Conservation (phyloP, 768 basidiomycete species). For the Psilocybe tampanensis region DNA sequence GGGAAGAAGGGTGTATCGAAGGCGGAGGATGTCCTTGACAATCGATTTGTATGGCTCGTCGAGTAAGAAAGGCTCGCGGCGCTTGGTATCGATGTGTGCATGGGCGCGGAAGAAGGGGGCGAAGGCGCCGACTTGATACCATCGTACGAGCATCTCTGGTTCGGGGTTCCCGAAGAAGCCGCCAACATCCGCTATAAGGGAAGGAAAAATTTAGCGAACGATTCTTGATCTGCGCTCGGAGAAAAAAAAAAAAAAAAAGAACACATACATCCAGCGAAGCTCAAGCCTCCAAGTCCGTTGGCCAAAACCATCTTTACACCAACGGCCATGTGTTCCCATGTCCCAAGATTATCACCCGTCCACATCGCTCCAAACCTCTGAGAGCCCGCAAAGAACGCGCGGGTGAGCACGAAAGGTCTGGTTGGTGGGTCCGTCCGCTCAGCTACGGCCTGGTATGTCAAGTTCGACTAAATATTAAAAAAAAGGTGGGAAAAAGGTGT, state of each 20-base stretch:
- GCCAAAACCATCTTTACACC: slow-evolving; percentile 93
- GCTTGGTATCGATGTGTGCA: slow-evolving; percentile 96
- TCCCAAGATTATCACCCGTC: slow-evolving; percentile 98
- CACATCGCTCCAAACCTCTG: slow-evolving; percentile 97
- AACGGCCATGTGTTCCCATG: slow-evolving; percentile 96
- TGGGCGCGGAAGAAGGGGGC: slow-evolving; percentile 99
- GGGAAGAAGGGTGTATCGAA: slow-evolving; percentile 86
- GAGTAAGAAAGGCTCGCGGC: slow-evolving; percentile 92
- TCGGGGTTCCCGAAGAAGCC: slow-evolving; percentile 99
- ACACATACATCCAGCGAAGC: slow-evolving; percentile 83
- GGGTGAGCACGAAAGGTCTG: slow-evolving; percentile 94
- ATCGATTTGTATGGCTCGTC: slow-evolving; percentile 89
- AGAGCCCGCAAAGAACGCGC: slow-evolving; percentile 93
- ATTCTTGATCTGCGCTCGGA: not conserved
- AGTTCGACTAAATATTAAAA: slow-evolving; percentile 61
- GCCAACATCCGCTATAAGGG: slow-evolving; percentile 84
- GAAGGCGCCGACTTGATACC: slow-evolving; percentile 96
- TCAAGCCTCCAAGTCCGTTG: slow-evolving; percentile 87
- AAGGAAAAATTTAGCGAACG: slow-evolving; percentile 2
- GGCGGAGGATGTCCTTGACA: slow-evolving; percentile 72
- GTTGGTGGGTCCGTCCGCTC: slow-evolving; percentile 73
- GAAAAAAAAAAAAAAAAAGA: slow-evolving; percentile 10
- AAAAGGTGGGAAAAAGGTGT: no score
- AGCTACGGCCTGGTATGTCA: slow-evolving; percentile 79
- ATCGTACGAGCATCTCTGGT: slow-evolving; percentile 92